Percentiles rank a stretch among this genome's conserved stretches.
Conservation (phyloP, 2,329 filamentous ascomycete genomes). For the Fusarium brevicatenulatum region DNA sequence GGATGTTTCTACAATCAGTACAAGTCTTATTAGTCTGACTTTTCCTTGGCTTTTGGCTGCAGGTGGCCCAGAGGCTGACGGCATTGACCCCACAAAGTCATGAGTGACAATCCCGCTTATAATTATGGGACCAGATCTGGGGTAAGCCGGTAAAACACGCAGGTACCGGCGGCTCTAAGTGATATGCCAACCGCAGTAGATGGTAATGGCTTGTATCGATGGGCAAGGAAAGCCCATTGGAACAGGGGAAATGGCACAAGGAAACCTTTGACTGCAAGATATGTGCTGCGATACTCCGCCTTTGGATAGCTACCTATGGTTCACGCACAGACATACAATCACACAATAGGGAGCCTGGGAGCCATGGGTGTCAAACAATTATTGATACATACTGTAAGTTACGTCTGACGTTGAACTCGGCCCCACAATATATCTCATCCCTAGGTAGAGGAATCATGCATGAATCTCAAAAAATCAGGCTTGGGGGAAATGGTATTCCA, state of each 20-base stretch:
- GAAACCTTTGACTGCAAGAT: not conserved
- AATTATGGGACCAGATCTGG: conserved; percentile 33
- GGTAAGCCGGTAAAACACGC: conserved; percentile 33
- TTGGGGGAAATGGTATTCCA: not conserved
- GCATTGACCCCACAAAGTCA: not conserved
- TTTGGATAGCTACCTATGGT: not conserved
- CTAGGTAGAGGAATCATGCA: not conserved
- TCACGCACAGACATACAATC: not conserved
- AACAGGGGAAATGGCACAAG: not conserved
- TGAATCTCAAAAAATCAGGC: not conserved
- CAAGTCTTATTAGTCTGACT: conserved; percentile 10
- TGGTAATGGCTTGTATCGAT: not conserved
- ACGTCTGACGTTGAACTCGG: not conserved
- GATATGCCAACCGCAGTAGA: not conserved
- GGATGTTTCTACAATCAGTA: conserved; percentile 10
- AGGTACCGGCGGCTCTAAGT: conserved; percentile 23
- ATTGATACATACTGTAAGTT: no score
- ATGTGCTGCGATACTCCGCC: not conserved
- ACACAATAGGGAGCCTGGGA: not conserved
- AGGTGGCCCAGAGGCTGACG: conserved; percentile 10
- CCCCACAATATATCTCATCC: not conserved
- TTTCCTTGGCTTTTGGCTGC: not conserved
- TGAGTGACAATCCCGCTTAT: conserved; percentile 1
- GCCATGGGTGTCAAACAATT: not conserved
- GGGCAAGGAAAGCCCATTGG: not conserved